Percentiles rank a stretch among this genome's conserved stretches.
phyloP scores from a whole-genome alignment of 1,139 yeast species.

The Candida frijolesensis region DNA sequence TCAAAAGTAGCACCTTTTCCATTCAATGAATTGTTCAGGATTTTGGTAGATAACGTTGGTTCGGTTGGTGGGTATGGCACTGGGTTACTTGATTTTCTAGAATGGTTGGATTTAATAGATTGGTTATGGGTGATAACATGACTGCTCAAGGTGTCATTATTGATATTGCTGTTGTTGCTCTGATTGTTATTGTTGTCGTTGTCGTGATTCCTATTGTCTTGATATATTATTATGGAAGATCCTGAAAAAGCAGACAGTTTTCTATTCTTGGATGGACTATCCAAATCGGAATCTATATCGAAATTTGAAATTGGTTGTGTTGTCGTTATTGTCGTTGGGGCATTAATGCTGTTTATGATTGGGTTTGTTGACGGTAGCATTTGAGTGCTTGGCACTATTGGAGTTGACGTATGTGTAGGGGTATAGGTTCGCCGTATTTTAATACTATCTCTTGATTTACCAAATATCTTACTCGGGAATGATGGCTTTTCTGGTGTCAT shows the following conservation, averaged over 20 bases:
- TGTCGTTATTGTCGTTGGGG: not conserved
- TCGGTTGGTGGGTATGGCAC: constrained; percentile 4
- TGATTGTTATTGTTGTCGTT: not conserved
- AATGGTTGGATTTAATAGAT: not conserved
- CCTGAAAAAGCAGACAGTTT: constrained; percentile 26
- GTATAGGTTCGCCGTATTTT: constrained; percentile 16
- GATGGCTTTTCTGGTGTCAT: constrained; percentile 22
- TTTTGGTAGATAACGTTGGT: not conserved
- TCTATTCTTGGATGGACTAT: constrained; percentile 40
- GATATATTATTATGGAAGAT: constrained; percentile 21
- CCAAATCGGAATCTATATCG: constrained; percentile 29
- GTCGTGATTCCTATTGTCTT: constrained; percentile 16
- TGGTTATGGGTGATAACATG: too few relatives aligned
- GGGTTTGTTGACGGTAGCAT: constrained; percentile 23
- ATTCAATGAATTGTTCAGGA: constrained; percentile 1
- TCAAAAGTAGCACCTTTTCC: constrained; percentile 18
- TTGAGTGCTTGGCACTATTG: constrained; percentile 6
- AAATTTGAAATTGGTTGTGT: constrained; percentile 15
- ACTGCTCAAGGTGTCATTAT: too few relatives aligned
- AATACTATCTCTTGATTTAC: constrained; percentile 13
- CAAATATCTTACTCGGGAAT: constrained; percentile 21
- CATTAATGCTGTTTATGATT: constrained; percentile 19
- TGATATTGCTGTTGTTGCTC: too few relatives aligned
- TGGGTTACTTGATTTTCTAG: constrained; percentile 5
- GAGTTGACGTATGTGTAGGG: constrained; percentile 17